phyloP scores from a whole-genome alignment of 768 basidiomycete genomes.

The Russula foetens region DNA sequence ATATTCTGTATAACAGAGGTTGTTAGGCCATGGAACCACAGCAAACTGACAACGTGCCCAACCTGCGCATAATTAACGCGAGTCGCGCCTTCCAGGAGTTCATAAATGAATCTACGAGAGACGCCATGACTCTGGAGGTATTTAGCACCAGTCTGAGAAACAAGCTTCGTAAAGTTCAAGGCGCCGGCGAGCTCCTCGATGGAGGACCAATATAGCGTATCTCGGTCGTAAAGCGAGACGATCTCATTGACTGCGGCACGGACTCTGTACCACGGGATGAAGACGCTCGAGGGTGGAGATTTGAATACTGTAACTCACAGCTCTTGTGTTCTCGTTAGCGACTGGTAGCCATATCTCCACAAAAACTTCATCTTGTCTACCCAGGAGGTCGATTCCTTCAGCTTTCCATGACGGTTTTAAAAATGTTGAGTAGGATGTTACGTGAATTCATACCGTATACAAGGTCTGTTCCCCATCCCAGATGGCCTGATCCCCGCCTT shows the following conservation, averaged over 20 bases:
- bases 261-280: conserved; percentile 36
- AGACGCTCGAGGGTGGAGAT: too few relatives aligned
- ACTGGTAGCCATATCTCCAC: conserved; percentile 12
- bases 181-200: conserved; percentile 28
- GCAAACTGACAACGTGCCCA: not conserved
- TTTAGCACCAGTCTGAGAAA: conserved; percentile 43
- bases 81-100: conserved; percentile 68
- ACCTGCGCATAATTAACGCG: conserved; percentile 80
- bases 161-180: conserved; percentile 27
- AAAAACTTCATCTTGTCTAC: conserved; percentile 10
- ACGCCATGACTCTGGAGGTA: conserved; percentile 50
- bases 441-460: conserved; percentile 41
- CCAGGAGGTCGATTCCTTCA: not conserved
- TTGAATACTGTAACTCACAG: conserved; percentile 11
- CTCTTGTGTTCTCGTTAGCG: conserved; percentile 1
- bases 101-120: conserved; percentile 46
- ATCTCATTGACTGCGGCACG: conserved; percentile 42
- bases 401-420: not conserved
- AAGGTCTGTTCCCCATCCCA: conserved; percentile 80
- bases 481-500: conserved; percentile 46
- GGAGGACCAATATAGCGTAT: conserved; percentile 52
- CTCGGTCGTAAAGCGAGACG: conserved; percentile 43
- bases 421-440: not conserved
- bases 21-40: not conserved
- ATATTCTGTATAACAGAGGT: conserved; percentile 40